A percentile compares a stretch with the other conserved stretches of the same genome.
These are phyloP conservation scores for Auriscalpium microsporum DNA, from an alignment of 768 basidiomycete genomes.

Conservation along the genomic window DNA sequence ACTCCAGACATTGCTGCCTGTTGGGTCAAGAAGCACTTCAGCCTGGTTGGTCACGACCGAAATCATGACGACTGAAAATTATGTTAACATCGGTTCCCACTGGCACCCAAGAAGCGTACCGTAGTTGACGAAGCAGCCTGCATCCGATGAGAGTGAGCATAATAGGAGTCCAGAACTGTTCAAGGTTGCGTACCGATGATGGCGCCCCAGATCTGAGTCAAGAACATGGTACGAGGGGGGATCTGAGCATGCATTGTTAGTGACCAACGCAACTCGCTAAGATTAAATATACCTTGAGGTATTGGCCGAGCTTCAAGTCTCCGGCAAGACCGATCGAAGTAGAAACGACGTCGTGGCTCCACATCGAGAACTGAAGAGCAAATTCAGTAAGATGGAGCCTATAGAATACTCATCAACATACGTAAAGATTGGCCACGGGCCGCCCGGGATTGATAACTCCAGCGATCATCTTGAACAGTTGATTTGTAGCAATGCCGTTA, in stretches of 20 bases:
- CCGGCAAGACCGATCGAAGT: slow-evolving; percentile 45
- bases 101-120: slow-evolving; percentile 12
- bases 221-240: slow-evolving; percentile 57
- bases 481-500: slow-evolving; percentile 49
- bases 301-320: slow-evolving; percentile 51
- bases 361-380: slow-evolving; percentile 47
- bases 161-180: neutral
- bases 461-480: slow-evolving; percentile 60
- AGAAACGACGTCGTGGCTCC: slow-evolving; percentile 54
- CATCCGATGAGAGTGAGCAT: neutral
- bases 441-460: slow-evolving; percentile 52
- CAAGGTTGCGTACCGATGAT: slow-evolving; percentile 35
- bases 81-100: slow-evolving; percentile 19
- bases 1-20: slow-evolving; percentile 52
- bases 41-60: slow-evolving; percentile 45
- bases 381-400: neutral
- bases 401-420: slow-evolving; percentile 20
- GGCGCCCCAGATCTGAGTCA: slow-evolving; percentile 59
- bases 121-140: slow-evolving; percentile 29
- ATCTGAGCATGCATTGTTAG: slow-evolving; percentile 30
- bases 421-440: slow-evolving; percentile 64
- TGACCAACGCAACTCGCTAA: neutral
- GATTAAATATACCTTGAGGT: slow-evolving; percentile 25
- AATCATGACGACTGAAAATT: slow-evolving; percentile 43
- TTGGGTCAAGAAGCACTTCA: slow-evolving; percentile 40